phyloP scores from a whole-genome alignment of 306 rosid genomes.

The Trifolium pratense region DNA sequence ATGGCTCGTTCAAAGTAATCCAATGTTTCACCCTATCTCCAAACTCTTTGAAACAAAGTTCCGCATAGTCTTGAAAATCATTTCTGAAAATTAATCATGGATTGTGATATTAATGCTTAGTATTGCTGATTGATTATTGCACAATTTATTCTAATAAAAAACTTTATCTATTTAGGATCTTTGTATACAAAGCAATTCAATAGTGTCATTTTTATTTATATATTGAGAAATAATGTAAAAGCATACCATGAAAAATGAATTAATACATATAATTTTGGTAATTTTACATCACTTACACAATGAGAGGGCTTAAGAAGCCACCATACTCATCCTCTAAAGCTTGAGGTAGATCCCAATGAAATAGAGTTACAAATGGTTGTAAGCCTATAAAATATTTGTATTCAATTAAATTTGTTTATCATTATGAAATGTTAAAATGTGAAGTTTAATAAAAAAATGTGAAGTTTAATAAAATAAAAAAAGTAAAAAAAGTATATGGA shows the following conservation, averaged over 20 bases:
- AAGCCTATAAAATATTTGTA: constrained; percentile 33
- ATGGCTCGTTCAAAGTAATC: constrained; percentile 69
- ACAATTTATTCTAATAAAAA: too few relatives aligned
- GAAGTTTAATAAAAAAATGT: background rate
- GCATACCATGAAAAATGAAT: background rate
- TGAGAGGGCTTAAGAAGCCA: constrained; percentile 55
- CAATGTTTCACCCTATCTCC: constrained; percentile 70
- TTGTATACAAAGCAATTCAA: background rate
- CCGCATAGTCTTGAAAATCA: constrained; percentile 56
- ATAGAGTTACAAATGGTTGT: constrained; percentile 58
- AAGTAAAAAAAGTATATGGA: background rate
- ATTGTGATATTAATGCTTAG: background rate
- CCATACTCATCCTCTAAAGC: constrained; percentile 61
- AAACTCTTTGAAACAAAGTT: constrained; percentile 57
- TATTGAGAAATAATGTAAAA: background rate
- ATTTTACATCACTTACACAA: constrained; percentile 49
- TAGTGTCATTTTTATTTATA: too few relatives aligned
- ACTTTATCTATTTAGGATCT: too few relatives aligned
- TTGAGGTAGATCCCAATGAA: constrained; percentile 79
- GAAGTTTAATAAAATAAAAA: background rate
- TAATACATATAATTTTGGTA: background rate
- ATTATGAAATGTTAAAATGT: background rate
- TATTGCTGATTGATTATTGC: too few relatives aligned
- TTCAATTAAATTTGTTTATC: background rate
- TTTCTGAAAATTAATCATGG: constrained; percentile 32